Percentiles rank a stretch among this genome's conserved stretches.
These are phyloP conservation scores for Exophiala spinifera DNA, from an alignment of 2,329 filamentous ascomycete species.

Conservation along the genomic window DNA sequence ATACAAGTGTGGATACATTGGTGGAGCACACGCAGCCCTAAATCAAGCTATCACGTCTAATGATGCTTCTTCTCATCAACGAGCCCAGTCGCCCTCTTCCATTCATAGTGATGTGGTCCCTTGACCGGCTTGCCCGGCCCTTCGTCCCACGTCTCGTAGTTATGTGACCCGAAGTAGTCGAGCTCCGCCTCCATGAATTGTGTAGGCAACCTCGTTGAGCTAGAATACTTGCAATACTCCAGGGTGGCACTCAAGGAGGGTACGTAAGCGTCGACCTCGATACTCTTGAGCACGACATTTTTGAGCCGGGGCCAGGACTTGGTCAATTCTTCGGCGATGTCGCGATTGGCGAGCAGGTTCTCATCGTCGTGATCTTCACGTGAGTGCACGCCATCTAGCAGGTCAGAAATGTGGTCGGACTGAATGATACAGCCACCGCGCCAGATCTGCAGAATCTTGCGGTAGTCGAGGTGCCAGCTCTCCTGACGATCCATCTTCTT, in stretches of 20 bases:
- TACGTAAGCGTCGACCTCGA: constrained; percentile 58
- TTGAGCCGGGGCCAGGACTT: constrained; percentile 53
- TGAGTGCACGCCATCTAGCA: constrained; percentile 41
- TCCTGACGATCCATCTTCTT: constrained; percentile 56
- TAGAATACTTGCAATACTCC: constrained; percentile 65
- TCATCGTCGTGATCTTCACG: constrained; percentile 39
- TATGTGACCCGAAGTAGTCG: constrained; percentile 68
- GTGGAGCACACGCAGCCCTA: too few species aligned
- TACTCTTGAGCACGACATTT: constrained; percentile 52
- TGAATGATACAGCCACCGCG: constrained; percentile 69
- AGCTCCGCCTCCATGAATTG: constrained; percentile 69
- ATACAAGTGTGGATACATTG: too few species aligned
- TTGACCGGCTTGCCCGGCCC: constrained; percentile 19
- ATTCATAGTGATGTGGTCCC: constrained; percentile 26
- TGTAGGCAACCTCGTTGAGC: constrained; percentile 60
- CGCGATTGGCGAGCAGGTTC: constrained; percentile 46
- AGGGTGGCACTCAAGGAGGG: constrained; percentile 60
- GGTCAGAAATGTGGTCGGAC: constrained; percentile 60
- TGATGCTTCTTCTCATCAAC: constrained; percentile 8
- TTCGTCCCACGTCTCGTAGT: constrained; percentile 39
- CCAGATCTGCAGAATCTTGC: constrained; percentile 56
- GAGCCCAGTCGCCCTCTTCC: constrained; percentile 21
- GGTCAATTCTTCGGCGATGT: constrained; percentile 54
- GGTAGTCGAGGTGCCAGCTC: constrained; percentile 52
- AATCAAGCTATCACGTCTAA: not conserved